Conservation (phyloP, 2,329 filamentous ascomycete species). For the Tympanopsis confertula region DNA sequence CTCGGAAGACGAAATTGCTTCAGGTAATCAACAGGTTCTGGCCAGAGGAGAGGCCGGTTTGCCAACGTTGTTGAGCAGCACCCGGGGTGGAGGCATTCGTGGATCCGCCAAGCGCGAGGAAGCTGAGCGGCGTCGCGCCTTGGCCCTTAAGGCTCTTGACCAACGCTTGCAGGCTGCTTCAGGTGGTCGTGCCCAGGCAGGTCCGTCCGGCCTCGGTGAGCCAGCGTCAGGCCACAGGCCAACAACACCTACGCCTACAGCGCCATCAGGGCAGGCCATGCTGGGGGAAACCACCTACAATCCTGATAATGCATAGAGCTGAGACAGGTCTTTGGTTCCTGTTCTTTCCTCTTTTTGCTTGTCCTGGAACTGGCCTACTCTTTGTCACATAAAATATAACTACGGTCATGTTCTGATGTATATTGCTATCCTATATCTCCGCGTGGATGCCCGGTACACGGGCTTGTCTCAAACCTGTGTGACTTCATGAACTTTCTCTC, state of each 20-base stretch:
- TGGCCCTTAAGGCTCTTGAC: slow-evolving; percentile 55
- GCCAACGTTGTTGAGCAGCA: background rate
- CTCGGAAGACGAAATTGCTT: slow-evolving; percentile 50
- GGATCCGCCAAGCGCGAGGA: slow-evolving; percentile 45
- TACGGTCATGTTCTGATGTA: too few species aligned
- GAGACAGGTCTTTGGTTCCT: background rate
- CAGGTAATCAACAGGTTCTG: slow-evolving; percentile 39
- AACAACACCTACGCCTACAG: background rate
- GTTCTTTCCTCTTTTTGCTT: too few species aligned
- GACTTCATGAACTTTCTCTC: too few species aligned
- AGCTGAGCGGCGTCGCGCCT: slow-evolving; percentile 49
- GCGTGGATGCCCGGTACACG: too few species aligned
- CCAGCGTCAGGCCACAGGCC: background rate
- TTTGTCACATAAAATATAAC: too few species aligned
- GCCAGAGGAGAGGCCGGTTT: slow-evolving; percentile 5
- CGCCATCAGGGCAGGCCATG: background rate
- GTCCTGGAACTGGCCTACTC: too few species aligned
- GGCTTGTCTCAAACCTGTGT: too few species aligned
- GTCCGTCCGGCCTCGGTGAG: background rate
- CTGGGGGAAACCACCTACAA: background rate
- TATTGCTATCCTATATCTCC: too few species aligned
- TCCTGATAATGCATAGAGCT: background rate
- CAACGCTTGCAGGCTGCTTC: slow-evolving; percentile 51
- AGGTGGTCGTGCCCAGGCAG: slow-evolving; percentile 15
- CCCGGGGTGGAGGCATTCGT: slow-evolving; percentile 10